phyloP scores from a whole-genome alignment of 2,329 filamentous ascomycete genomes.

The Proliferodiscus dingleyae region DNA sequence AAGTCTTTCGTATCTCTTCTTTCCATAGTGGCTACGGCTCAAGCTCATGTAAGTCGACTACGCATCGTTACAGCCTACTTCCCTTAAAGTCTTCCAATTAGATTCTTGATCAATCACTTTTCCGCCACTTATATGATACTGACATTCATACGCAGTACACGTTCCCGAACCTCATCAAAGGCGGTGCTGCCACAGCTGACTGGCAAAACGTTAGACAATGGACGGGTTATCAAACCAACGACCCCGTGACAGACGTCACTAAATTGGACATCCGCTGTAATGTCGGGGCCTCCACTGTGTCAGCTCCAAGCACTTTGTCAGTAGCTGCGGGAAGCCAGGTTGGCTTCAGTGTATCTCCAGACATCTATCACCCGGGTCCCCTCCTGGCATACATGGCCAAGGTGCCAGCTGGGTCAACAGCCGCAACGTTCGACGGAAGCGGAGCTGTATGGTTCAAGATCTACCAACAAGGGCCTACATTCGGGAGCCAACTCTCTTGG shows the following conservation, averaged over 20 bases:
- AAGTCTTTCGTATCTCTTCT: constrained; percentile 15
- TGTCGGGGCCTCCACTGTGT: constrained; percentile 27
- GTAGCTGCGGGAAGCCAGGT: constrained; percentile 15
- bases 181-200: constrained; percentile 11
- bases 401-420: constrained; percentile 4
- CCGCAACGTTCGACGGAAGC: constrained; percentile 11
- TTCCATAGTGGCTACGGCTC: constrained; percentile 14
- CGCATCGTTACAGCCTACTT: background rate
- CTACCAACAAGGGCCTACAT: constrained; percentile 4
- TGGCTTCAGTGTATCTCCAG: constrained; percentile 8
- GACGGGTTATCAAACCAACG: constrained; percentile 13
- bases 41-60: constrained; percentile 16
- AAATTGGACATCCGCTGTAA: constrained; percentile 35
- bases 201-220: constrained; percentile 23
- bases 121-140: too few relatives aligned
- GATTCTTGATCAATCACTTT: background rate
- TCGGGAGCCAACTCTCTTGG: background rate
- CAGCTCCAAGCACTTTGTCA: constrained; percentile 4
- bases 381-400: constrained; percentile 14
- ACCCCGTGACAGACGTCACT: constrained; percentile 25
- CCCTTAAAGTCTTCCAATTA: background rate
- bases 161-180: constrained; percentile 13
- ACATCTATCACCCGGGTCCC: constrained; percentile 18
- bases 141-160: too few relatives aligned
- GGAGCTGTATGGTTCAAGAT: constrained; percentile 20